Evolutionary conservation across 1,284 basidiomycete genomes (phyloP), one percentile per base, ranked within the genome.

Genomic region (Ceratobasidium sp.): DNA sequence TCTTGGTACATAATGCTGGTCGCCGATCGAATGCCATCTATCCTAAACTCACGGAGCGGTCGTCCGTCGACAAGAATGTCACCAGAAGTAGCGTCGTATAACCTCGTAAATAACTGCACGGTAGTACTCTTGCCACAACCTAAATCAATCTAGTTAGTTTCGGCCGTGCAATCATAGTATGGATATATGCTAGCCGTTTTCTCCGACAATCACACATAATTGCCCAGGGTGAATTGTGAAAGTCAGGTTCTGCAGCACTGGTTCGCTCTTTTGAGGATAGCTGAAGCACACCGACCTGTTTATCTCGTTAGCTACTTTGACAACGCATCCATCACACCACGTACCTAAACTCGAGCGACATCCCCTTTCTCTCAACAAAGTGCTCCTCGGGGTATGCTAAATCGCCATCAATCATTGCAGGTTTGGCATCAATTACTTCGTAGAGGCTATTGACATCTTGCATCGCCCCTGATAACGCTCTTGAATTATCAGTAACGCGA

Each of bases 241-340:
- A 23, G 69, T 65, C 20, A 79, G 20, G 44, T 68, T 52, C 15
- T 68, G 23, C 26, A 79, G 42, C 26, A 52, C 61, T n/a, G 3
- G 15, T 40, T 57, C 57, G 12, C 89, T 73, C 10, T 46, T 46
- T 4, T 52, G 44, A 17, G 78, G 78, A 52, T 80, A 80, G 52
- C 62, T 67, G 54, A 80, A 80, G 13, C 17, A 59, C 48, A 80
- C 78, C 38, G 77, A 56, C 50, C 74, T 77, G 23, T 20, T 9
- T 42, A 4, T 40, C 3, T 7, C 17, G 10, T 65, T 17, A 44
- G 33, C 44, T 17, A 26, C 10, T 33, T 52, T 12, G 20, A 13
- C 23, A 13, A n/a, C 42, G 6, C 5, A 46, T 40, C 40, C 15
- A 17, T 20, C 12, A 46, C 3, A 5, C n/a, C 10, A 59, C 79